A percentile compares a stretch with the other conserved stretches of the same genome.
phyloP scores from a whole-genome alignment of 2,329 filamentous ascomycete species.

The Scedosporium apiospermum region DNA sequence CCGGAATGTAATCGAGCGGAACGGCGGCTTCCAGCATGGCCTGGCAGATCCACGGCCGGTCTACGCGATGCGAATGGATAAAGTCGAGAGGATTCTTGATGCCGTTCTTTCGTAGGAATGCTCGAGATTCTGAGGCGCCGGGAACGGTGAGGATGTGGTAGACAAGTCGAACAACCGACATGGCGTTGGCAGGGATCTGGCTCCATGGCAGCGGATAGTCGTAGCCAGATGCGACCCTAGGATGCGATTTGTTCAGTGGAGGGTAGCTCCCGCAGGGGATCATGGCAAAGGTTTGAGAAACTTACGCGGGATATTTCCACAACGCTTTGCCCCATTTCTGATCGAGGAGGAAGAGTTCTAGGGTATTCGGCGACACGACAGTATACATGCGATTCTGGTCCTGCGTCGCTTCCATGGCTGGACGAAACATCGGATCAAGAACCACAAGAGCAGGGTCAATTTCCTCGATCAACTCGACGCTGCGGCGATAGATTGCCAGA shows the following conservation, averaged over 20 bases:
- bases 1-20: constrained; percentile 27
- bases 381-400: constrained; percentile 20
- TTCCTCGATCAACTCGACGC: constrained; percentile 17
- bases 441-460: constrained; percentile 22
- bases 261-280: not conserved
- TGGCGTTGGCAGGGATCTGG: constrained; percentile 30
- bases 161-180: constrained; percentile 13
- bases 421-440: constrained; percentile 20
- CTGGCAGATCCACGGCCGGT: constrained; percentile 16
- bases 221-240: constrained; percentile 22
- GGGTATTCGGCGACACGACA: constrained; percentile 32
- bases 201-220: constrained; percentile 33
- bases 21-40: constrained; percentile 15
- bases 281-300: not conserved
- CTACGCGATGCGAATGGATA: constrained; percentile 12
- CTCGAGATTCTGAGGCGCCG: constrained; percentile 11
- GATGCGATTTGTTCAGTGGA: not conserved
- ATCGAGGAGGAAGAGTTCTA: constrained; percentile 25
- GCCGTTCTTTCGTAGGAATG: constrained; percentile 22
- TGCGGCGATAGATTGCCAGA: constrained; percentile 16
- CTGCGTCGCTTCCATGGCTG: constrained; percentile 15
- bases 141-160: constrained; percentile 11
- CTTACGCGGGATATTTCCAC: constrained; percentile 30
- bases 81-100: constrained; percentile 15
- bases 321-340: constrained; percentile 28